A percentile compares a stretch with the other conserved stretches of the same genome.
Conservation (phyloP, 2,329 filamentous ascomycete species). For the Capronia coronata region DNA sequence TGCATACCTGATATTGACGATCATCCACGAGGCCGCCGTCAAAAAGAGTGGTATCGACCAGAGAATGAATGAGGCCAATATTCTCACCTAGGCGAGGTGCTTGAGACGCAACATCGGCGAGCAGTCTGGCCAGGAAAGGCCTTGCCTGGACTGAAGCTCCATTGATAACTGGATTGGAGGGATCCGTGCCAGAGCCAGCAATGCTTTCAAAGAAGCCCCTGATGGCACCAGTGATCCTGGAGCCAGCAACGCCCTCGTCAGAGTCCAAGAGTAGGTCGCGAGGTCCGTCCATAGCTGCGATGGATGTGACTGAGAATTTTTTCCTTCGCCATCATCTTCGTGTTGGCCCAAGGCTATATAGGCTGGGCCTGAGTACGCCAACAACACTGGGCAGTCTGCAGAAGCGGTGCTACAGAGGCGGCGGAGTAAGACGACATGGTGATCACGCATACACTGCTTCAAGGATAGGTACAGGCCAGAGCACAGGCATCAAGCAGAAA, state of each 20-base stretch:
- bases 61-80: constrained; percentile 24
- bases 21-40: constrained; percentile 29
- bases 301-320: constrained; percentile 19
- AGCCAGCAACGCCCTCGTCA: constrained; percentile 5
- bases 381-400: background rate
- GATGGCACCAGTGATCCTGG: constrained; percentile 15
- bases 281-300: constrained; percentile 17
- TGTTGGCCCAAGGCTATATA: constrained; percentile 16
- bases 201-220: constrained; percentile 23
- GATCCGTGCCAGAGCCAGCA: constrained; percentile 21
- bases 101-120: constrained; percentile 27
- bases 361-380: background rate
- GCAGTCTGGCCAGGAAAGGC: constrained; percentile 18
- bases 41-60: constrained; percentile 27
- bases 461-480: constrained; percentile 3
- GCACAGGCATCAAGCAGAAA: constrained; percentile 10
- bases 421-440: constrained; percentile 1
- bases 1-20: constrained; percentile 27
- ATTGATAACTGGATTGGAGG: constrained; percentile 28
- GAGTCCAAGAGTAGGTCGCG: constrained; percentile 8
- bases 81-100: constrained; percentile 24
- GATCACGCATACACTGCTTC: background rate
- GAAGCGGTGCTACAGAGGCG: background rate
- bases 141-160: constrained; percentile 21
- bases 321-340: constrained; percentile 14